These are phyloP conservation scores for Turnera subulata DNA, from an alignment of 345 rosid species.

Conservation along the genomic window DNA sequence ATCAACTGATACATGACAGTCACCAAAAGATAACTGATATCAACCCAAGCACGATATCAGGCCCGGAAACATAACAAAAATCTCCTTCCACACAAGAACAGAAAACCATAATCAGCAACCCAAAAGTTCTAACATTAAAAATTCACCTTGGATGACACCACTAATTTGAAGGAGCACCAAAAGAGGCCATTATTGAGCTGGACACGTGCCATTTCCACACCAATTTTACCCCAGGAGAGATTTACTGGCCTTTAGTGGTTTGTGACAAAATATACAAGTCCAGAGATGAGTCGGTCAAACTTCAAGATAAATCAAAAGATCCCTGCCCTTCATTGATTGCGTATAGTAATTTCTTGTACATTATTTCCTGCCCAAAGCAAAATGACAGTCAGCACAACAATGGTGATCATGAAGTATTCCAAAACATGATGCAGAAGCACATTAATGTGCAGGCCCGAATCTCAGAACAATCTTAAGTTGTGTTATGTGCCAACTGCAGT, in stretches of 20 bases:
- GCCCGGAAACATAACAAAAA: too few species aligned
- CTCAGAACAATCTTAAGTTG: background rate
- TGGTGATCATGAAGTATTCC: background rate
- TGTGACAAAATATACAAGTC: conserved; percentile 28
- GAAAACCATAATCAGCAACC: too few species aligned
- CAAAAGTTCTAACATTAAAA: too few species aligned
- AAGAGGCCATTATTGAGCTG: conserved; percentile 41
- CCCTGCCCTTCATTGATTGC: conserved; percentile 99
- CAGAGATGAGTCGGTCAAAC: conserved; percentile 21
- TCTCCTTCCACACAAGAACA: too few species aligned
- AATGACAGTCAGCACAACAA: conserved; percentile 8
- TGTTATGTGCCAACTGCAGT: conserved; percentile 2
- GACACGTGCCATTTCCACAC: conserved; percentile 24
- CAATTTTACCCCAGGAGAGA: conserved; percentile 26
- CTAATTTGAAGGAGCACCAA: conserved; percentile 10
- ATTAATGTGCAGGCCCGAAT: background rate
- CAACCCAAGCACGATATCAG: too few species aligned
- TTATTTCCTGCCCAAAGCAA: conserved; percentile 68
- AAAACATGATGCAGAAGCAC: background rate
- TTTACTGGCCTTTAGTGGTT: conserved; percentile 12
- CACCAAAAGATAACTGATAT: too few species aligned
- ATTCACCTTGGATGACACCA: conserved; percentile 23
- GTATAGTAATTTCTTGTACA: conserved; percentile 83
- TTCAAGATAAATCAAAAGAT: conserved; percentile 90
- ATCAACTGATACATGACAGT: too few species aligned